A percentile compares a stretch with the other conserved stretches of the same genome.
Conservation (phyloP, 2,329 filamentous ascomycete genomes). For the Aspergillus sp. region DNA sequence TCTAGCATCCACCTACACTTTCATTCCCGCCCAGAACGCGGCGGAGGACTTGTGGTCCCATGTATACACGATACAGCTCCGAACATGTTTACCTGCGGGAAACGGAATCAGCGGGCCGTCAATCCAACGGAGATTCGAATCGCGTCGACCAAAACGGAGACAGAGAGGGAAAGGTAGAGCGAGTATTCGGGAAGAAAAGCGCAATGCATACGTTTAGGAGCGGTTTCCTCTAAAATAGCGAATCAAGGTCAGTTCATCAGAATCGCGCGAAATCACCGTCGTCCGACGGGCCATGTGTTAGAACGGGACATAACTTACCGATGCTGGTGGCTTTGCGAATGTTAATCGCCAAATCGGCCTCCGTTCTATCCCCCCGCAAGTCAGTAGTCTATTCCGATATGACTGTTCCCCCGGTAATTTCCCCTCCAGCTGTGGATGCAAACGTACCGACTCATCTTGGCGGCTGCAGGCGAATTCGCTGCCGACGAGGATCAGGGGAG, state of each 20-base stretch:
- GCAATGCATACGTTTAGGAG: constrained; percentile 61
- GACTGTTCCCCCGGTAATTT: not conserved
- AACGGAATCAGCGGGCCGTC: constrained; percentile 4
- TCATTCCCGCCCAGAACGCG: constrained; percentile 97
- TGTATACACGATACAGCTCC: constrained; percentile 96
- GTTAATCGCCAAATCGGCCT: constrained; percentile 64
- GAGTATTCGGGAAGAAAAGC: not conserved
- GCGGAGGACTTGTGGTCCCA: constrained; percentile 97
- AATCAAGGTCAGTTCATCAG: constrained; percentile 17
- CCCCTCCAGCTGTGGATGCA: not conserved
- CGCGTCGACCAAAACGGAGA: no score
- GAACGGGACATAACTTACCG: constrained; percentile 38
- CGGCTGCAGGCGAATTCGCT: constrained; percentile 44
- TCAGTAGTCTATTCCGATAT: not conserved
- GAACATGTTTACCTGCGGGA: constrained; percentile 79
- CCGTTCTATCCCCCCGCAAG: constrained; percentile 46
- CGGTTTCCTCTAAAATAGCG: constrained; percentile 56
- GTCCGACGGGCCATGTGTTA: not conserved
- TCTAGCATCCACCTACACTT: constrained; percentile 69
- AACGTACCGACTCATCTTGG: constrained; percentile 62
- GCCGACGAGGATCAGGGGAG: constrained; percentile 23
- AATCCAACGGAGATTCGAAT: not conserved
- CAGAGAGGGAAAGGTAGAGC: not conserved
- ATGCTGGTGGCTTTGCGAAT: constrained; percentile 68
- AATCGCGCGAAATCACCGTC: not conserved